Base-by-base conservation (phyloP, 1,284 basidiomycete genomes). In the Hemileia vastatrix region DNA sequence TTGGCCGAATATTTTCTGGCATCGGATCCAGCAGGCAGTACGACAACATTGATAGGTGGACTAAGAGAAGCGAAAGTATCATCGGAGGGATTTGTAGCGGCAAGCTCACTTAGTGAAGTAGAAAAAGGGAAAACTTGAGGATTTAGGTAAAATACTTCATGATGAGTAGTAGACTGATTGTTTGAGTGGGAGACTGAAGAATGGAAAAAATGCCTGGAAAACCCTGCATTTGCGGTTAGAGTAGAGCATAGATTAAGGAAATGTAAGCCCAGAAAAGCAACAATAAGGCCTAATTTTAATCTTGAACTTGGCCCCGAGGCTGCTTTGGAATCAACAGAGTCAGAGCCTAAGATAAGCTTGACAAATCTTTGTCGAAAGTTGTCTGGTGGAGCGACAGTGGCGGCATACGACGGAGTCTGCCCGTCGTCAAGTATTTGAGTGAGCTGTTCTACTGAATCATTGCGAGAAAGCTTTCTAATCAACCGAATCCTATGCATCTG, bases 181-280 rank as follows among this genome's bases (percentile, higher is more conserved):
- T 51, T 27, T 18, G 49, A 11, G 57, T 21, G 51, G 27, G n/a
- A 32, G 50, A 24, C 21, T 47, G 44, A 66, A 31, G 70, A 70
- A 31, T 69, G 70, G 18, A 68, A 68, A 47, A 74, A 71, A 70
- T 84, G 82, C 54, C 84, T 81, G 24, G 81, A 81, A 68, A 85
- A 76, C 0, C 84, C 82, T 1, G 84, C 83, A 55, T 83, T 81
- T 44, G 87, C 84, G 0, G 91, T 88, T 55, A 98, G 83, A 0
- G 94, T 94, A 0, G 94, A 90, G 76, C 87, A 87, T 63, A 97
- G 83, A 79, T 97, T 98, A 69, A 96, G 83, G 61, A 92, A 83
- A 72, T 96, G 92, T 1, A 96, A 78, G 0, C 84, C 85, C 67
- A 93, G 80, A 81, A 96, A 95, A 2, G 90, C 85, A 33, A 53